These are phyloP conservation scores for Spiraea crenata DNA, from an alignment of 331 rosid genomes.

Conservation along the genomic window DNA sequence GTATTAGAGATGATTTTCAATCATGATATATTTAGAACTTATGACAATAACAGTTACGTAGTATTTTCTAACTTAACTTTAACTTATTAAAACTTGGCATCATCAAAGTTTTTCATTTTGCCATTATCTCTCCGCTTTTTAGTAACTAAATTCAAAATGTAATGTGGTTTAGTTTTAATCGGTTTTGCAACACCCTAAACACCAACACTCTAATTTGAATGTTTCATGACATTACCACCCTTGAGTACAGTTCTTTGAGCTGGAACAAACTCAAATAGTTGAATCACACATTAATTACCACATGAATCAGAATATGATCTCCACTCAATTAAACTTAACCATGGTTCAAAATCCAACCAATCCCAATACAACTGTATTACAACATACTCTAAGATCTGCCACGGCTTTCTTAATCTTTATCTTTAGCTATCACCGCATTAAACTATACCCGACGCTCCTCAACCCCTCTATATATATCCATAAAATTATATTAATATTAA, in stretches of 20 bases:
- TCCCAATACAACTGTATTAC: not conserved
- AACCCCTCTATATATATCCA: not conserved
- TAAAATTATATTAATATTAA: not conserved
- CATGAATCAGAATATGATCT: slow-evolving; percentile 18
- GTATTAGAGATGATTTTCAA: too few relatives aligned
- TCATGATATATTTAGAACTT: too few relatives aligned
- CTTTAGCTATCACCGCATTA: not conserved
- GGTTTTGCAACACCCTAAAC: too few relatives aligned
- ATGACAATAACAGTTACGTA: too few relatives aligned
- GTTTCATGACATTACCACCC: not conserved
- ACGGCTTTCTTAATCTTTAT: not conserved
- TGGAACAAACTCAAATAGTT: slow-evolving; percentile 13
- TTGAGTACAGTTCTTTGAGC: slow-evolving; percentile 3
- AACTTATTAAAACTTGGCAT: too few relatives aligned
- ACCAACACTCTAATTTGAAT: too few relatives aligned
- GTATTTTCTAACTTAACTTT: too few relatives aligned
- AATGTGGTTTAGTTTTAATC: too few relatives aligned
- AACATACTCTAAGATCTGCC: slow-evolving; percentile 6
- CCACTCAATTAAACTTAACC: slow-evolving; percentile 4
- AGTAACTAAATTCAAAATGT: too few relatives aligned
- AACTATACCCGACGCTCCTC: not conserved
- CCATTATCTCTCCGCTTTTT: too few relatives aligned
- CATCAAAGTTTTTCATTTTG: too few relatives aligned
- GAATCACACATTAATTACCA: slow-evolving; percentile 6
- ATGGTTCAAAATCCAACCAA: slow-evolving; percentile 2